Evolutionary conservation across 345 rosid genomes (phyloP), one percentile per base, ranked within the genome.

Genomic region (Lepidium sativum): DNA sequence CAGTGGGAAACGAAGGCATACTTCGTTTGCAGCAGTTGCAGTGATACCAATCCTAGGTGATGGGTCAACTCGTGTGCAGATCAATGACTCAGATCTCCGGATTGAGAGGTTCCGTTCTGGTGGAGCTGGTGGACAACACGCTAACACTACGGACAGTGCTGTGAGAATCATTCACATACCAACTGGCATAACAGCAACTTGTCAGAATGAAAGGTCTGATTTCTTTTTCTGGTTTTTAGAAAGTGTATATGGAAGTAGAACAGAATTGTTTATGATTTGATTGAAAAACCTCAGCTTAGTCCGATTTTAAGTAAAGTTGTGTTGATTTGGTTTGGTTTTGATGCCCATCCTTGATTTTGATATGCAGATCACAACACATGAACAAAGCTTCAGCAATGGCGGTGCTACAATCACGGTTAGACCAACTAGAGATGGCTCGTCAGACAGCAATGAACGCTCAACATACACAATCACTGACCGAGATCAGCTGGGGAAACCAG

Each of bases 11-110:
- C 85, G 89, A 32, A 82, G 97, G 48, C 99, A 90, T 74, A 90
- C 99, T 70, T 90, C 97, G 12, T 94, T 94, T 74, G 97, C 99
- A 15, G 99, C 97, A n/a, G 99, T 94, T 68, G 99, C 99, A 4
- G 97, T 90, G 33, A 90, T 85, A 70, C 99, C 99, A 16, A 86
- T 86, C 69, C 70, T 75, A 3, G 97, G 92, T 40, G 91, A 90
- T 48, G 89, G 86, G 47, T 87, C 82, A 6, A 78, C 92, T 32
- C 81, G 57, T 27, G 96, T 88, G 12, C 96, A 88, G 79, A 90
- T 90, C 38, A 90, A 90, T 21, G 96, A 94, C 54, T 86, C 97
- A 0, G 97, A 94, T 80, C 87, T 94, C 20, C 82, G 90, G 20
- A 88, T 87, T 11, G 97, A 94, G 76, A 77, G 99, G 35, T 94